Conservation (phyloP, 2,329 filamentous ascomycete genomes). For the Lasiodiplodia sp. region DNA sequence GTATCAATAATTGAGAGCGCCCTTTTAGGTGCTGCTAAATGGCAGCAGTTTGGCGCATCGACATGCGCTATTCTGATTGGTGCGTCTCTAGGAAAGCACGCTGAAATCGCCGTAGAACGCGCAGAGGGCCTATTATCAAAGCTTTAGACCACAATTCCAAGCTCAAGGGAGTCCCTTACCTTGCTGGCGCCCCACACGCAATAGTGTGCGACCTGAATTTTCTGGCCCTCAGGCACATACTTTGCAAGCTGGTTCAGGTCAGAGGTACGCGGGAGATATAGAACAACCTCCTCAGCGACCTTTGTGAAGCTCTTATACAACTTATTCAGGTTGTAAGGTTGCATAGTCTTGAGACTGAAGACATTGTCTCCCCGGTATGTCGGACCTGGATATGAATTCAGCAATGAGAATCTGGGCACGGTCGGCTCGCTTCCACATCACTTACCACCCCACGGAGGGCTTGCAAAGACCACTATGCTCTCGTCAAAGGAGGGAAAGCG, state of each 20-base stretch:
- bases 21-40: too few relatives aligned
- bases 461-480: slow-evolving; percentile 70
- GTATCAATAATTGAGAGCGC: too few relatives aligned
- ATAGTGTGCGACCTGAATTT: slow-evolving; percentile 43
- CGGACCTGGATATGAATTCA: slow-evolving; percentile 56
- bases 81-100: background rate
- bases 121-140: slow-evolving; percentile 20
- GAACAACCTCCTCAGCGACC: slow-evolving; percentile 63
- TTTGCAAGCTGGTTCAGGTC: slow-evolving; percentile 48
- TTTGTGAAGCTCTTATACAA: slow-evolving; percentile 51
- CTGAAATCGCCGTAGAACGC: slow-evolving; percentile 26
- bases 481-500: slow-evolving; percentile 56
- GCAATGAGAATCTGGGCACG: slow-evolving; percentile 10
- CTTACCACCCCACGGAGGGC: slow-evolving; percentile 77
- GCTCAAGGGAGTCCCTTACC: background rate
- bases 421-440: slow-evolving; percentile 28
- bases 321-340: slow-evolving; percentile 74
- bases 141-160: background rate
- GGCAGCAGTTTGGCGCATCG: background rate
- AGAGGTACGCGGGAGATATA: slow-evolving; percentile 77
- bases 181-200: slow-evolving; percentile 30
- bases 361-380: slow-evolving; percentile 71
- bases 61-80: background rate
- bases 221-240: slow-evolving; percentile 43
- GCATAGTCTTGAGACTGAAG: slow-evolving; percentile 85